Conservation (phyloP, 192 early-diverging fungal species). For the Entomortierella lignicola region DNA sequence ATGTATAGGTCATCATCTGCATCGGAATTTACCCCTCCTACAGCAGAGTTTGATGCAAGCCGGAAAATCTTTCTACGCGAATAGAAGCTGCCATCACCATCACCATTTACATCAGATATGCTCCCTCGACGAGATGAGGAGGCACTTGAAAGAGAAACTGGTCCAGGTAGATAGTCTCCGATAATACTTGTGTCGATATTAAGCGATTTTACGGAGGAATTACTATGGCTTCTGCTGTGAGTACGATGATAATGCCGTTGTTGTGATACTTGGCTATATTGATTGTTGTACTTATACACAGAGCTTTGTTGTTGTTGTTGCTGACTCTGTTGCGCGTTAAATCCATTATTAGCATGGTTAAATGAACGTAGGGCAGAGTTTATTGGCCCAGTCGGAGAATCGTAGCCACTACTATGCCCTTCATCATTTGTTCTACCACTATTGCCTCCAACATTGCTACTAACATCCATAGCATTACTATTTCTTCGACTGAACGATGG, state of each 20-base stretch:
- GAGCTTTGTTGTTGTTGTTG: conserved; percentile 12
- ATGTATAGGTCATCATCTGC: not conserved
- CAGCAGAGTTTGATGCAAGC: not conserved
- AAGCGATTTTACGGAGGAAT: conserved; percentile 33
- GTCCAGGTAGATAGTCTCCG: conserved; percentile 8
- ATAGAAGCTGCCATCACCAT: conserved; percentile 7
- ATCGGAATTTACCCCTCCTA: not conserved
- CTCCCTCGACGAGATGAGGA: conserved; percentile 25
- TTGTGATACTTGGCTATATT: conserved; percentile 9
- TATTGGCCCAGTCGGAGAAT: conserved; percentile 33
- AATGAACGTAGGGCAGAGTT: conserved; percentile 6
- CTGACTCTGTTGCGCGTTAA: no score
- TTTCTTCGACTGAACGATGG: not conserved
- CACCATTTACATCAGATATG: conserved; percentile 8
- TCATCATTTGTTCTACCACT: not conserved
- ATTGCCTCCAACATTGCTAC: no score
- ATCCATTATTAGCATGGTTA: conserved; percentile 4
- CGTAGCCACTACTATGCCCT: conserved; percentile 42
- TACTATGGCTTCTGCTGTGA: conserved; percentile 29
- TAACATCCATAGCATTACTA: not conserved
- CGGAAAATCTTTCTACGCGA: conserved; percentile 11
- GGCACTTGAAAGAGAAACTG: conserved; percentile 23
- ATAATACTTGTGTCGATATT: conserved; percentile 21
- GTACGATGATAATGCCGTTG: conserved; percentile 12
- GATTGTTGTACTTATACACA: not conserved